Evolutionary conservation across 2,329 filamentous ascomycete species (phyloP).

Genomic region (Sarocladiaceae sp.): DNA sequence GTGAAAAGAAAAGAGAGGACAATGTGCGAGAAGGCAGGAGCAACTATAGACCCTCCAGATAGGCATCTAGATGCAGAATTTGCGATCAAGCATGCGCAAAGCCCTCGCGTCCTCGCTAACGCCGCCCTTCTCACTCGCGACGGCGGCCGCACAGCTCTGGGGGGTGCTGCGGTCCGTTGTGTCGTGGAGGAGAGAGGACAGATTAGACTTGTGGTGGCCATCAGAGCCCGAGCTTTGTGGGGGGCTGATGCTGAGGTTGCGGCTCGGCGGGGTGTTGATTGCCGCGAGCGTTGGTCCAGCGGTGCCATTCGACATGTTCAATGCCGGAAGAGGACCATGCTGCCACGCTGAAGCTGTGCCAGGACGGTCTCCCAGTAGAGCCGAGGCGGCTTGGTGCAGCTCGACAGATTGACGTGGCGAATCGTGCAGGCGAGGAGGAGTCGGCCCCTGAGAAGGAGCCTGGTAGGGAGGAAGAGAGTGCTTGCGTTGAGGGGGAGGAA

Average conservation of each 20-base stretch:
- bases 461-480: conserved; percentile 24
- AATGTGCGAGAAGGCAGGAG: no score
- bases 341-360: conserved; percentile 27
- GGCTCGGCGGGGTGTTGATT: conserved; percentile 34
- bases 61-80: conserved; percentile 23
- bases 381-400: conserved; percentile 33
- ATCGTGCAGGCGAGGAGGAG: conserved; percentile 29
- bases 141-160: conserved; percentile 29
- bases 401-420: conserved; percentile 38
- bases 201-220: conserved; percentile 34
- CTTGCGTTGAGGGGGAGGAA: conserved; percentile 31
- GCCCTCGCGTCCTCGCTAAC: conserved; percentile 60
- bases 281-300: conserved; percentile 20
- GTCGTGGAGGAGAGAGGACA: conserved; percentile 43
- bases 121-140: conserved; percentile 27
- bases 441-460: conserved; percentile 17
- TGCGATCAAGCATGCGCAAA: conserved; percentile 47
- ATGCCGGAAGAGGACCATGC: conserved; percentile 38
- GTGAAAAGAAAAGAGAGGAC: no score
- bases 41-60: no score
- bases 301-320: conserved; percentile 24
- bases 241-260: conserved; percentile 43
- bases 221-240: conserved; percentile 35
- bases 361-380: no score
- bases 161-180: conserved; percentile 35